phyloP scores from a whole-genome alignment of 2,329 filamentous ascomycete species.

The Alternaria alternata region DNA sequence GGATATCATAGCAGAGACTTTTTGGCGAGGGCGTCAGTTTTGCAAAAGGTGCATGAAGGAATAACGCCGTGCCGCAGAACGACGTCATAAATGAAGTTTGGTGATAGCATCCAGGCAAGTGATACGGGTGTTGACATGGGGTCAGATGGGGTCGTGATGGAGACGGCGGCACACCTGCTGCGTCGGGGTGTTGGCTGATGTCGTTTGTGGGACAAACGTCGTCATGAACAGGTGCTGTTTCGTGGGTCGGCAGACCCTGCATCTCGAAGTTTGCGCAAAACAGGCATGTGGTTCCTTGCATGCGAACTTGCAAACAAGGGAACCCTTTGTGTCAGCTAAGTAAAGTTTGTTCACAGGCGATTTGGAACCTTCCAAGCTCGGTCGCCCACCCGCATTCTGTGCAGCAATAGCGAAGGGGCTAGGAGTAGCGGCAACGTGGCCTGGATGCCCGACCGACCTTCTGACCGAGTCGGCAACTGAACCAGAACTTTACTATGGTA shows the following conservation, averaged over 20 bases:
- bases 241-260: slow-evolving; percentile 9
- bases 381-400: slow-evolving; percentile 3
- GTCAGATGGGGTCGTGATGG: background rate
- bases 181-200: background rate
- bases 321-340: background rate
- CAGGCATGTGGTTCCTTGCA: slow-evolving; percentile 4
- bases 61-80: slow-evolving; percentile 4
- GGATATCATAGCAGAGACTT: slow-evolving; percentile 12
- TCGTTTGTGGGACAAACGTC: slow-evolving; percentile 4
- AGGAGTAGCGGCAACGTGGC: slow-evolving; percentile 2
- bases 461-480: background rate
- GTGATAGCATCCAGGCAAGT: background rate
- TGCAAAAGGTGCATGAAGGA: background rate
- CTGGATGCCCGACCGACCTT: background rate
- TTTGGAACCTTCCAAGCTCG: background rate
- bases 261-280: background rate
- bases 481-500: background rate
- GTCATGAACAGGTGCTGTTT: slow-evolving; percentile 5
- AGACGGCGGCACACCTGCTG: slow-evolving; percentile 13
- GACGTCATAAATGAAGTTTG: slow-evolving; percentile 11
- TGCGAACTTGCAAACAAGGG: slow-evolving; percentile 2
- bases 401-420: slow-evolving; percentile 1
- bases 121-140: slow-evolving; percentile 4
- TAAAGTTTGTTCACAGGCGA: background rate
- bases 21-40: slow-evolving; percentile 1